phyloP scores from a whole-genome alignment of 495 filamentous ascomycete species.

The Bathelium albidoporum region DNA sequence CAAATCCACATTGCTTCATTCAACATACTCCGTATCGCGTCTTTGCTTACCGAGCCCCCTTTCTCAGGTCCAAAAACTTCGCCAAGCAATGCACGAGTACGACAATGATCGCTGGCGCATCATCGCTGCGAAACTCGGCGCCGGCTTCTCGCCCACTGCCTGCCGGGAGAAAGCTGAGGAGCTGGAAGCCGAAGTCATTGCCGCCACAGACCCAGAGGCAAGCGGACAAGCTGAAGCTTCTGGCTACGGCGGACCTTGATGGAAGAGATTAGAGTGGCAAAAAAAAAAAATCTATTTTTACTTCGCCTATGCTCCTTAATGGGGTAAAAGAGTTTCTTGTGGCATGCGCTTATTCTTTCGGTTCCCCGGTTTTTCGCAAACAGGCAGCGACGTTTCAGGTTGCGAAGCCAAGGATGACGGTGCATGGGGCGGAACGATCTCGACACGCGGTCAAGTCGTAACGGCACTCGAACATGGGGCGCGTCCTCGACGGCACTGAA shows the following conservation, averaged over 20 bases:
- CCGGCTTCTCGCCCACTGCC: slow-evolving; percentile 70
- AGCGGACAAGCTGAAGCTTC: not conserved
- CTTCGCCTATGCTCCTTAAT: not conserved
- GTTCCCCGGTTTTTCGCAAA: too few relatives aligned
- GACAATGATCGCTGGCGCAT: slow-evolving; percentile 85
- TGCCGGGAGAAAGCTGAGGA: slow-evolving; percentile 72
- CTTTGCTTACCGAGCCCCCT: not conserved
- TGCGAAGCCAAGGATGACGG: too few relatives aligned
- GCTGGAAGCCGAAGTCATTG: slow-evolving; percentile 18
- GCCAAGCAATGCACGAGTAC: slow-evolving; percentile 72
- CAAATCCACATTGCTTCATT: not conserved
- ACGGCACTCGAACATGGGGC: not conserved
- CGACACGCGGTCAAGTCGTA: too few relatives aligned
- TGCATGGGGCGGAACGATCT: too few relatives aligned
- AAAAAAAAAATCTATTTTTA: too few relatives aligned
- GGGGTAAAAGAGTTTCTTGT: not conserved
- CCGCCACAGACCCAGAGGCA: not conserved
- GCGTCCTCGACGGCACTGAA: not conserved
- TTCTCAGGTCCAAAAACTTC: slow-evolving; percentile 62
- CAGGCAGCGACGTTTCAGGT: too few relatives aligned
- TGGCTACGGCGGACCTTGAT: not conserved
- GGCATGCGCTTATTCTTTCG: not conserved
- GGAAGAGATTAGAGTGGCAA: not conserved
- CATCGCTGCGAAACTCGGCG: slow-evolving; percentile 76
- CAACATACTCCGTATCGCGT: not conserved